Percentiles rank a stretch among this genome's conserved stretches.
These are phyloP conservation scores for Solanum hybrid DNA, from an alignment of 305 asterid species.

Conservation along the genomic window DNA sequence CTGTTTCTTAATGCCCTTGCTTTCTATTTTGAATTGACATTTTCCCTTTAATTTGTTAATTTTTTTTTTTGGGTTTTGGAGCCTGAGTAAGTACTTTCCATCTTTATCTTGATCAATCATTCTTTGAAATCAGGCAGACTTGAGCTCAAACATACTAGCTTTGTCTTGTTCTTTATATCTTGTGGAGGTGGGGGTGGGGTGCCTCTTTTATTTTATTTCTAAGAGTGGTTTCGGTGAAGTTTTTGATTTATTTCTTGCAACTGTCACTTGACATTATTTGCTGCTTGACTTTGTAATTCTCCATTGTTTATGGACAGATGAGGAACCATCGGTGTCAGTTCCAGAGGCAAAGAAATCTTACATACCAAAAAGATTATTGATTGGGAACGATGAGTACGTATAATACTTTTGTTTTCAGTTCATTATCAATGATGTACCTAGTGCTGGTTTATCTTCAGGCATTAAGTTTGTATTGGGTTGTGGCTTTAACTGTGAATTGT, in stretches of 20 bases:
- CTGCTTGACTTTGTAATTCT: conserved; percentile 10
- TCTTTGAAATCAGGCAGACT: neutral
- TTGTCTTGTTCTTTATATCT: neutral
- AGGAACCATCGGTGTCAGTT: conserved; percentile 34
- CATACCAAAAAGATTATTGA: conserved; percentile 70
- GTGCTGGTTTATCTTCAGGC: neutral
- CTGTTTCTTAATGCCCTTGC: neutral
- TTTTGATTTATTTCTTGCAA: neutral
- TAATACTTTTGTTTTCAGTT: conserved; percentile 10
- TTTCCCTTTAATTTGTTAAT: neutral
- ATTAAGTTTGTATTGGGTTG: neutral
- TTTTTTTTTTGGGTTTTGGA: neutral
- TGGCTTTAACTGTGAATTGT: neutral
- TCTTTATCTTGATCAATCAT: neutral
- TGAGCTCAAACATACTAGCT: neutral
- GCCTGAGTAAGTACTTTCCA: neutral
- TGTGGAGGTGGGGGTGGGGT: neutral
- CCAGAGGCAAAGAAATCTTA: conserved; percentile 39
- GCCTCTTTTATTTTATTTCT: neutral
- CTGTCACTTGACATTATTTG: neutral
- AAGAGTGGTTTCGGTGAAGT: neutral
- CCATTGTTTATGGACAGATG: conserved; percentile 40
- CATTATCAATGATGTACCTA: neutral
- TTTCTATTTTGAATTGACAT: neutral
- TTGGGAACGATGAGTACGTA: conserved; percentile 85